Evolutionary conservation across 768 basidiomycete genomes (phyloP).

Genomic region (Pholiota molesta): DNA sequence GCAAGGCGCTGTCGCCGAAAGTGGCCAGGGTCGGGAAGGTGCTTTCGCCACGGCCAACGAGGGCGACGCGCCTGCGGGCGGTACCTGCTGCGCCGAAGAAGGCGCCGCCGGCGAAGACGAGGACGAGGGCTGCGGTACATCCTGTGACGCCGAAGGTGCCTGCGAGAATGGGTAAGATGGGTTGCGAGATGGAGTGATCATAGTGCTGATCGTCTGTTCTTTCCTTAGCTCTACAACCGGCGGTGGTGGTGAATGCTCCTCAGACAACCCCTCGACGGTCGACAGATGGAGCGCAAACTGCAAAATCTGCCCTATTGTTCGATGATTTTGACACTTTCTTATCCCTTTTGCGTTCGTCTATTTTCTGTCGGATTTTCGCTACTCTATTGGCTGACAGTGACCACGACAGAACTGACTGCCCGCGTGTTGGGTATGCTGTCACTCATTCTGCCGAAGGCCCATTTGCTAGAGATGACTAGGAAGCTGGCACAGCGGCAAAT

Average conservation of each 20-base stretch:
- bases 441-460: constrained; percentile 65
- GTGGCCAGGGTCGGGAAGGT: constrained; percentile 14
- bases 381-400: constrained; percentile 1
- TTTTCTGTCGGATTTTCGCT: not conserved
- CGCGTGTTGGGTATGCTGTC: constrained; percentile 73
- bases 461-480: constrained; percentile 64
- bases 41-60: constrained; percentile 24
- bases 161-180: constrained; percentile 36
- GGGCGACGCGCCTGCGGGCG: constrained; percentile 23
- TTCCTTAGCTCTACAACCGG: constrained; percentile 30
- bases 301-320: constrained; percentile 26
- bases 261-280: constrained; percentile 30
- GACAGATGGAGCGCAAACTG: constrained; percentile 16
- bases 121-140: constrained; percentile 20
- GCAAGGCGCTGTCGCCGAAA: constrained; percentile 21
- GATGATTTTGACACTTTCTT: constrained; percentile 48
- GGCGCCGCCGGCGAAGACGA: constrained; percentile 29
- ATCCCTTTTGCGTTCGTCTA: constrained; percentile 55
- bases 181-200: not conserved
- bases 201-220: not conserved
- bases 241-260: constrained; percentile 30
- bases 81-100: constrained; percentile 31
- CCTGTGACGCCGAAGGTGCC: constrained; percentile 51
- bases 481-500: constrained; percentile 56
- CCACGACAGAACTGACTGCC: constrained; percentile 50